These are phyloP conservation scores for Leccinum disarticulatum DNA, from an alignment of 768 basidiomycete species.

Conservation along the genomic window DNA sequence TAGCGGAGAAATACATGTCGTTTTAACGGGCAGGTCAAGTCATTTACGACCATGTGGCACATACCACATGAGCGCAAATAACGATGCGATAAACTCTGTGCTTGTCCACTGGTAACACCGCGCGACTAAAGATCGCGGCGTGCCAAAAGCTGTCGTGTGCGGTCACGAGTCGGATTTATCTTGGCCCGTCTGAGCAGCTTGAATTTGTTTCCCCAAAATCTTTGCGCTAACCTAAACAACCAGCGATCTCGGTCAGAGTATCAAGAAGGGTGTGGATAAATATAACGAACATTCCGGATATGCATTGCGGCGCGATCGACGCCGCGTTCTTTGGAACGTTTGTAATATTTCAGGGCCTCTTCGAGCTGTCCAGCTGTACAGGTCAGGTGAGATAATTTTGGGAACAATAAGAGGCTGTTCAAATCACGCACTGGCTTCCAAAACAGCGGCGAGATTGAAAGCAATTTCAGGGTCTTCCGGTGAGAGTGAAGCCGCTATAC, in stretches of 20 bases:
- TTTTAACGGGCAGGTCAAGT: conserved; percentile 8
- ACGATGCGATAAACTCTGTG: conserved; percentile 15
- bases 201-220: conserved; percentile 63
- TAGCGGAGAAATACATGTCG: conserved; percentile 9
- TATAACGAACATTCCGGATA: conserved; percentile 68
- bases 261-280: conserved; percentile 17
- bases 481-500: conserved; percentile 77
- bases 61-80: conserved; percentile 9
- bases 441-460: conserved; percentile 87
- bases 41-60: conserved; percentile 15
- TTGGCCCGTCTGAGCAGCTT: conserved; percentile 31
- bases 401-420: conserved; percentile 35
- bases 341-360: conserved; percentile 80
- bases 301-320: conserved; percentile 82
- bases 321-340: conserved; percentile 72
- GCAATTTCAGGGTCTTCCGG: conserved; percentile 91
- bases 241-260: conserved; percentile 12
- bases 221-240: conserved; percentile 72
- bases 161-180: conserved; percentile 34
- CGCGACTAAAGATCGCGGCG: conserved; percentile 3
- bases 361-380: conserved; percentile 71
- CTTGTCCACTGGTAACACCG: conserved; percentile 10
- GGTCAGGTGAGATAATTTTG: conserved; percentile 31
- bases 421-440: conserved; percentile 74
- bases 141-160: conserved; percentile 1